phyloP scores from a whole-genome alignment of 2,329 filamentous ascomycete genomes.

The Xylariaceae sp. region DNA sequence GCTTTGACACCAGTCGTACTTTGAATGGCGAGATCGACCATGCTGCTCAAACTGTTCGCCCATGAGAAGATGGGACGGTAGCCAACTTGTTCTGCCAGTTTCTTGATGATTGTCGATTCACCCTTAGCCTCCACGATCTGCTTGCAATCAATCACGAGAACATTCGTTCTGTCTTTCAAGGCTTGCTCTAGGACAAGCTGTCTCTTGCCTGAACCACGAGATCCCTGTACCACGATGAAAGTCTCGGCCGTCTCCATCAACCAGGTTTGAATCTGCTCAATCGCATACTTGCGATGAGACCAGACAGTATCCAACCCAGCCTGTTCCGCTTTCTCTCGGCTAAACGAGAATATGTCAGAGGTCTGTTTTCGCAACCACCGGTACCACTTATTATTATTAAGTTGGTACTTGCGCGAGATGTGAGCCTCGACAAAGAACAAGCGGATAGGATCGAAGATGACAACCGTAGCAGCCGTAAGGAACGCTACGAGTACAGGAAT shows the following conservation, averaged over 20 bases:
- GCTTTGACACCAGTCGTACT: constrained; percentile 92
- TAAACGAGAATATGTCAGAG: constrained; percentile 59
- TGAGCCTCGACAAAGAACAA: constrained; percentile 89
- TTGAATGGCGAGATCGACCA: constrained; percentile 87
- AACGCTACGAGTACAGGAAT: constrained; percentile 78
- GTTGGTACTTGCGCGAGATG: constrained; percentile 69
- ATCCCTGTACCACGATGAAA: constrained; percentile 89
- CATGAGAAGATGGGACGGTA: constrained; percentile 93
- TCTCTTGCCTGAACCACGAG: constrained; percentile 83
- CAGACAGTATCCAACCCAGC: constrained; percentile 75
- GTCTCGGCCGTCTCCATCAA: constrained; percentile 83
- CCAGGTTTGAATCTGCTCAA: constrained; percentile 79
- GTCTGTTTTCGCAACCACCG: constrained; percentile 76
- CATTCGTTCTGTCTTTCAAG: constrained; percentile 67
- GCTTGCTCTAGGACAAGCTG: constrained; percentile 84
- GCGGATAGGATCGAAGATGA: constrained; percentile 89
- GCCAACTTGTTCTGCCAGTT: constrained; percentile 76
- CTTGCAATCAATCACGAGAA: constrained; percentile 87
- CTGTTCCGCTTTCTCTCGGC: constrained; percentile 52
- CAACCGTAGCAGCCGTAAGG: constrained; percentile 74
- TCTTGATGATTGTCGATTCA: constrained; percentile 77
- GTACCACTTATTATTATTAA: constrained; percentile 68
- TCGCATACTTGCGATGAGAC: constrained; percentile 77
- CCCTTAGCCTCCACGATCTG: constrained; percentile 86
- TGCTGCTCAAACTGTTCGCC: constrained; percentile 90